Base-by-base conservation (phyloP, 306 rosid species). In the Vicia sativa region DNA sequence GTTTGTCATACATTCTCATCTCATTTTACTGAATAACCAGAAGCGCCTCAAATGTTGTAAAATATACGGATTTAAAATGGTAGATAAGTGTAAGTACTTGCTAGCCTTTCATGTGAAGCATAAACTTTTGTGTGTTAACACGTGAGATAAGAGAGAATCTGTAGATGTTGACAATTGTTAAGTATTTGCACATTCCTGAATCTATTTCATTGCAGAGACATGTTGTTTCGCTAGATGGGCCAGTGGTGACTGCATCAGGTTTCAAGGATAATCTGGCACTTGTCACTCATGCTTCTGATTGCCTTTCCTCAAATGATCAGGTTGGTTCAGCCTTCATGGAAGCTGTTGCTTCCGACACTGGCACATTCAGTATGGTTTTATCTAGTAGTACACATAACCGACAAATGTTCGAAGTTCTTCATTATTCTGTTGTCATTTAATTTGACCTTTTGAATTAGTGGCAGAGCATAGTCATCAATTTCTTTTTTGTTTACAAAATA, bases 181-280 rank as follows among this genome's bases (percentile, higher is more conserved):
- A 41, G 15, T 55, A 14, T 68, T 57, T 71, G 41, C 77, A 59
- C 56, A 68, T 37, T 77, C 37, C 73, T 77, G 45, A 67, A 58
- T 71, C 64, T 68, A 16, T 63, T 75, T 77, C 29, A 37, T 73
- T 75, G 74, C 97, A 93, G 97, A 93, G 75, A 75, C 80, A 88
- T 74, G 75, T 93, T 62, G 65, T 93, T 61, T 88, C 90, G 28
- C 77, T 93, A 26, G 89, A 90, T 31, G 95, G 99, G 79, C 92
- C 96, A 61, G 96, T 87, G 58, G 95, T 93, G 77, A 88, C 97
- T 42, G 95, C 99, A 71, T 80, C 97, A 11, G 99, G 99, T 75
- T 88, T 88, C 81, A 81, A 81, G 77, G 90, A 88, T 69, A 84
- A 85, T 67, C 87, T 93, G 78, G 99, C 90, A 3, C 71, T 93